Conservation (phyloP, 257 asterid species). For the Lycium barbarum region DNA sequence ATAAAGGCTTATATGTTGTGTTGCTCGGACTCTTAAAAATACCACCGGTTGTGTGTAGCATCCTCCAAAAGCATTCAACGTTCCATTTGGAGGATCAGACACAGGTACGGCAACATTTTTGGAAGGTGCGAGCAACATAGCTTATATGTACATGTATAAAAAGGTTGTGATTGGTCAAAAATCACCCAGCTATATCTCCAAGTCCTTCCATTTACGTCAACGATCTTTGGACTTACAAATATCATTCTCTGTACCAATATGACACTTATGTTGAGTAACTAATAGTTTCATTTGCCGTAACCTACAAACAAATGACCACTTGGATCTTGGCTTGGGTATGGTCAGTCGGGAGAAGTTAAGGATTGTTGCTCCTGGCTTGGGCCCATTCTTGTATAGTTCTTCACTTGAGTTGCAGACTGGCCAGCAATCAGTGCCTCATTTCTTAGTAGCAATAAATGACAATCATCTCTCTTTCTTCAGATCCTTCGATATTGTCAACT, state of each 20-base stretch:
- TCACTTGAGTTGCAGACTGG: not conserved
- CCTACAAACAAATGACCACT: not conserved
- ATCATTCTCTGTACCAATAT: not conserved
- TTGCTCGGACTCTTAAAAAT: not conserved
- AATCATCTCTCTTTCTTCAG: not conserved
- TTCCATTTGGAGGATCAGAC: not conserved
- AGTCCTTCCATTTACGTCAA: not conserved
- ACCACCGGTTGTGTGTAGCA: not conserved
- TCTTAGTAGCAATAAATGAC: slow-evolving; percentile 3
- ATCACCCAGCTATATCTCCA: slow-evolving; percentile 4
- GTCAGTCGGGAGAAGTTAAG: not conserved
- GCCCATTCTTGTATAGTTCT: slow-evolving; percentile 9
- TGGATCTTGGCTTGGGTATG: not conserved
- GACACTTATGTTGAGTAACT: slow-evolving; percentile 8
- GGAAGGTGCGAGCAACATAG: not conserved
- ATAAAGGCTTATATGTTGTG: not conserved
- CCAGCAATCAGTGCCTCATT: slow-evolving; percentile 21
- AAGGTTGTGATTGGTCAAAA: slow-evolving; percentile 4
- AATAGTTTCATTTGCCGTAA: not conserved
- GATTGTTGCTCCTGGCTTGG: slow-evolving; percentile 7
- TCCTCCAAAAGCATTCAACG: not conserved
- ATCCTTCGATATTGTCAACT: not conserved
- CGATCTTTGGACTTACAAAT: not conserved
- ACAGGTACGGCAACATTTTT: not conserved
- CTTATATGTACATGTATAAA: not conserved